phyloP scores from a whole-genome alignment of 1,284 basidiomycete species.

The Butyriboletus regius region DNA sequence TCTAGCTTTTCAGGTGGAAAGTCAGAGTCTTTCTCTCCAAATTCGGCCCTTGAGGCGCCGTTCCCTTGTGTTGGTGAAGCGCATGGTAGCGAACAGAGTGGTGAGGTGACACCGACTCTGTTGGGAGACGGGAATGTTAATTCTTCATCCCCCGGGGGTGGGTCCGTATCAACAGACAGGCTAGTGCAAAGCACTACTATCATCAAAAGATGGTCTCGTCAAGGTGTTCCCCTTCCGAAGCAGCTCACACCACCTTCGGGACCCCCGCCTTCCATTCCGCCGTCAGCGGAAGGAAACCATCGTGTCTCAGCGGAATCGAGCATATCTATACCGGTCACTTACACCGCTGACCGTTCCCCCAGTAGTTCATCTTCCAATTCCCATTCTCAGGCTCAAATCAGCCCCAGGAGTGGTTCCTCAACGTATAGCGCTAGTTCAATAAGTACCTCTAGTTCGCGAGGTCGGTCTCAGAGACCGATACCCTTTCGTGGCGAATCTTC shows the following conservation, averaged over 20 bases:
- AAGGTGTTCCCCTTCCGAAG: constrained; percentile 44
- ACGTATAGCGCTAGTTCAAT: constrained; percentile 44
- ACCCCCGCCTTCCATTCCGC: constrained; percentile 47
- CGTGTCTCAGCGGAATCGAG: constrained; percentile 19
- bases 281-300: constrained; percentile 20
- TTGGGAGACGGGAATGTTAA: constrained; percentile 1
- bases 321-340: constrained; percentile 33
- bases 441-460: constrained; percentile 43
- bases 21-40: constrained; percentile 4
- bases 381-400: constrained; percentile 33
- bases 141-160: neutral
- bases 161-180: constrained; percentile 11
- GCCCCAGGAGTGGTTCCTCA: constrained; percentile 46
- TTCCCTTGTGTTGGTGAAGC: constrained; percentile 1
- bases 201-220: constrained; percentile 54
- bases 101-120: neutral
- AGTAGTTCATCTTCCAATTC: constrained; percentile 41
- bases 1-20: constrained; percentile 4
- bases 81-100: neutral
- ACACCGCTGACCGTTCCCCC: constrained; percentile 34
- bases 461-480: constrained; percentile 19
- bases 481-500: constrained; percentile 8
- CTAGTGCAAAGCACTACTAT: constrained; percentile 26
- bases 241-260: constrained; percentile 52
- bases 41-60: neutral